Conservation (phyloP, 441 rosid species). For the Capsella rubella region DNA sequence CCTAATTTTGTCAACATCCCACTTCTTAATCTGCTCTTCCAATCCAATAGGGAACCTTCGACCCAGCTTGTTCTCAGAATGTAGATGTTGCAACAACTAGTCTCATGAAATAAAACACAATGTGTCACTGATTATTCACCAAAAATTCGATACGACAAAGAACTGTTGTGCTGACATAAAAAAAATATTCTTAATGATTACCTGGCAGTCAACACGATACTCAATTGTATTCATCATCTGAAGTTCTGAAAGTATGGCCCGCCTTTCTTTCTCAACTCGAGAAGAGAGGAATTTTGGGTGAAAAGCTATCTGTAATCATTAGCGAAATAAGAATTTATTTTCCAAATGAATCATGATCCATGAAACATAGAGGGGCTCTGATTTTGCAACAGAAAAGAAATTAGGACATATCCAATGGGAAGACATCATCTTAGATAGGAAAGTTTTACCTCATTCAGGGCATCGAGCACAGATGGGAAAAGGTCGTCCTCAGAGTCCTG, state of each 20-base stretch:
- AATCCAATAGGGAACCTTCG: conserved; percentile 98
- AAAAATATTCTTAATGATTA: conserved; percentile 40
- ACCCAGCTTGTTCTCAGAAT: conserved; percentile 99
- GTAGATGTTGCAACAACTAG: conserved; percentile 94
- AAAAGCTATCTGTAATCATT: conserved; percentile 81
- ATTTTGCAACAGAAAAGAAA: conserved; percentile 9
- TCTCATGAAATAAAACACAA: conserved; percentile 41
- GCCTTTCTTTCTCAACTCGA: conserved; percentile 97
- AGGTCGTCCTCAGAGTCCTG: conserved; percentile 88
- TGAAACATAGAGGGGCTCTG: conserved; percentile 3
- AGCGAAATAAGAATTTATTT: conserved; percentile 29
- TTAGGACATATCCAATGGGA: conserved; percentile 21
- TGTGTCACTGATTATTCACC: conserved; percentile 22
- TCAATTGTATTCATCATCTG: conserved; percentile 99
- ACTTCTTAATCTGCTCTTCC: conserved; percentile 98
- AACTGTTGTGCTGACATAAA: conserved; percentile 33
- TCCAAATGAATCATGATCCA: conserved; percentile 17
- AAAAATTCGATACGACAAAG: conserved; percentile 26
- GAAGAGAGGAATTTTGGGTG: conserved; percentile 95
- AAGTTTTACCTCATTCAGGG: conserved; percentile 86
- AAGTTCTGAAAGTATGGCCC: conserved; percentile 98
- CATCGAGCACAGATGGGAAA: conserved; percentile 89
- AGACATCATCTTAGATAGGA: conserved; percentile 26
- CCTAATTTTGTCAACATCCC: conserved; percentile 99
- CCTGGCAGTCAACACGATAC: conserved; percentile 99